A percentile compares a stretch with the other conserved stretches of the same genome.
phyloP scores from a whole-genome alignment of 176 grass and related monocot species.

The Otatea glauca region DNA sequence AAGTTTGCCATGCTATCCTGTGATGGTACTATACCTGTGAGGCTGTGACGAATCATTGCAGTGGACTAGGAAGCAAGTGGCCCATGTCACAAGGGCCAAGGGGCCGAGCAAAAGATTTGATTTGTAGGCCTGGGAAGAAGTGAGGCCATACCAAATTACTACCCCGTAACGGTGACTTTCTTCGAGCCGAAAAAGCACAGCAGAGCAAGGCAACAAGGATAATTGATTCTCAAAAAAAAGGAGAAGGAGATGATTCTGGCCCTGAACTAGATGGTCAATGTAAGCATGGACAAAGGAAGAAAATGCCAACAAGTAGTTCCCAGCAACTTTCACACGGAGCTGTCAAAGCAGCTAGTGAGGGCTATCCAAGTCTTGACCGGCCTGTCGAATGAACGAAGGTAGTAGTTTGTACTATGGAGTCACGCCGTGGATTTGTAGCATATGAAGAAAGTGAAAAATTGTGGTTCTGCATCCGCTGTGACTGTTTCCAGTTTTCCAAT shows the following conservation, averaged over 20 bases:
- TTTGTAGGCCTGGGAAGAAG: not conserved
- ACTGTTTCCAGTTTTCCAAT: too few species aligned
- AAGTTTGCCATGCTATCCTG: too few species aligned
- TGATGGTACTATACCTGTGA: not conserved
- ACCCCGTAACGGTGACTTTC: not conserved
- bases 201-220: not conserved
- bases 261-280: not conserved
- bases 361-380: not conserved
- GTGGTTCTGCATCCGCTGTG: not conserved
- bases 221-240: not conserved
- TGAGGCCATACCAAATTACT: not conserved
- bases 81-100: not conserved
- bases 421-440: not conserved
- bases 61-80: not conserved
- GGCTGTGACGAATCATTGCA: not conserved
- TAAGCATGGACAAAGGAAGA: not conserved
- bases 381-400: not conserved
- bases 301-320: slow-evolving; percentile 7
- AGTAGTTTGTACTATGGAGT: not conserved
- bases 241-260: not conserved
- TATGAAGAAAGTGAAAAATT: slow-evolving; percentile 5
- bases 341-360: not conserved
- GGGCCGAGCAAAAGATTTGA: not conserved
- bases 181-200: not conserved
- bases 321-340: not conserved